phyloP scores from a whole-genome alignment of 2,329 filamentous ascomycete genomes.

The Penicillium sp. region DNA sequence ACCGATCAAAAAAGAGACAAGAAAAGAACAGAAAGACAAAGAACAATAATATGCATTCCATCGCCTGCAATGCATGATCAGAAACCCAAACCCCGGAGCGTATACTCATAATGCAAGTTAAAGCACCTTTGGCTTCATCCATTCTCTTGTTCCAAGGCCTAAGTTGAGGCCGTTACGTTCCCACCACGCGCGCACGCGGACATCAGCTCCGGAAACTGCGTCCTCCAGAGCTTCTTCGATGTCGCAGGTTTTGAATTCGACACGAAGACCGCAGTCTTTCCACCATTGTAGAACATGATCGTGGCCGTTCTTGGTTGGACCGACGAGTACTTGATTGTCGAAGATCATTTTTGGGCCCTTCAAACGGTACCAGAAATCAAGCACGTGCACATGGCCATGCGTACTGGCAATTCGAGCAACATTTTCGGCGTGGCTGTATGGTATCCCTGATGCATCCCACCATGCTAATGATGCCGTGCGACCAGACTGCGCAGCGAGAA shows the following conservation, averaged over 20 bases:
- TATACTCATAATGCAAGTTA: constrained; percentile 34
- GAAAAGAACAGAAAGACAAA: background rate
- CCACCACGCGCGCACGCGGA: constrained; percentile 82
- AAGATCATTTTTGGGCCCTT: constrained; percentile 78
- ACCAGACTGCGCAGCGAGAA: constrained; percentile 80
- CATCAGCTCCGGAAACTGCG: constrained; percentile 69
- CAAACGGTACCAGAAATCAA: constrained; percentile 77
- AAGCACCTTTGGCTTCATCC: constrained; percentile 80
- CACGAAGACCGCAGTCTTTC: constrained; percentile 69
- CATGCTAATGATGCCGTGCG: constrained; percentile 75
- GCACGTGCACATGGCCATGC: constrained; percentile 78
- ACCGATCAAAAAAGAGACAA: background rate
- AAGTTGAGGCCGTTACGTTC: constrained; percentile 78
- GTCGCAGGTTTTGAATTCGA: constrained; percentile 93
- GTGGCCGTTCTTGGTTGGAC: constrained; percentile 83
- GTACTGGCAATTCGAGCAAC: constrained; percentile 82
- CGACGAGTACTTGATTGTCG: constrained; percentile 79
- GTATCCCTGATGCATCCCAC: constrained; percentile 82
- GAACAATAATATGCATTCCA: background rate
- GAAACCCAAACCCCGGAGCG: constrained; percentile 1
- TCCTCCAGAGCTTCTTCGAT: constrained; percentile 95
- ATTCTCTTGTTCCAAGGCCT: constrained; percentile 79
- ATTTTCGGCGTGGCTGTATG: constrained; percentile 75
- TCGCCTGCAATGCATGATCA: constrained; percentile 1
- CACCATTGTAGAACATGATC: constrained; percentile 89